Base-by-base conservation (phyloP, 1,139 yeast species). In the Taphrina betulina region DNA sequence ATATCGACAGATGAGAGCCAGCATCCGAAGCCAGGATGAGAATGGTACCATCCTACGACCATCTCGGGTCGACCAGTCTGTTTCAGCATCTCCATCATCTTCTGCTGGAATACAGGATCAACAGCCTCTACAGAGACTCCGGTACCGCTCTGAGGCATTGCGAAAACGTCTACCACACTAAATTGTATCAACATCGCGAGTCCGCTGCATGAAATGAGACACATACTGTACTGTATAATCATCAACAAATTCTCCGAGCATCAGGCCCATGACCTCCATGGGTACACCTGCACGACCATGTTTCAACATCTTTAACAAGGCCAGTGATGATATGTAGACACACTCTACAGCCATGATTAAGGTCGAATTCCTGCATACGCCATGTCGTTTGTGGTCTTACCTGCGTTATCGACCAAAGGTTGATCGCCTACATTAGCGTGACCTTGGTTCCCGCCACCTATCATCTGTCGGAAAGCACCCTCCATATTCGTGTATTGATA, bases 1-100 rank as follows among this genome's bases (percentile, higher is more conserved):
- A 94, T 95, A 78, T 92, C 99, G 38, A 92, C 97, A 22, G 94
- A 83, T 5, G 96, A 89, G 65, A 92, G 78, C 97, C 98, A 92
- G 75, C 98, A 92, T n/a, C 98, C 98, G 69, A 90, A 92, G 19
- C 98, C 98, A 1, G 98, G 98, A 72, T 92, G 98, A 24, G 97
- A 90, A 69, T 92, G 99, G 75, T 94, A 94, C 99, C 97, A 90
- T 40, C 97, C 97, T 50, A 90, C 97, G 63, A 94, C 98, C 88
- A 88, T 89, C 70, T 58, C 60, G 90, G 95, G 72, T 88, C 97
- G 71, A 22, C 99, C 99, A 0, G 98, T 94, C 71, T 94, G 98
- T 72, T 88, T 83, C 67, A 94, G 79, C 98, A 94, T 92, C 68
- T 94, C 99, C 98, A 94, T 94, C 99, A 94, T 94, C 69, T 85